Evolutionary conservation across 208 protist species (phyloP), one percentile per base, ranked within the genome.

Genomic region (Acanthamoeba healyi): DNA sequence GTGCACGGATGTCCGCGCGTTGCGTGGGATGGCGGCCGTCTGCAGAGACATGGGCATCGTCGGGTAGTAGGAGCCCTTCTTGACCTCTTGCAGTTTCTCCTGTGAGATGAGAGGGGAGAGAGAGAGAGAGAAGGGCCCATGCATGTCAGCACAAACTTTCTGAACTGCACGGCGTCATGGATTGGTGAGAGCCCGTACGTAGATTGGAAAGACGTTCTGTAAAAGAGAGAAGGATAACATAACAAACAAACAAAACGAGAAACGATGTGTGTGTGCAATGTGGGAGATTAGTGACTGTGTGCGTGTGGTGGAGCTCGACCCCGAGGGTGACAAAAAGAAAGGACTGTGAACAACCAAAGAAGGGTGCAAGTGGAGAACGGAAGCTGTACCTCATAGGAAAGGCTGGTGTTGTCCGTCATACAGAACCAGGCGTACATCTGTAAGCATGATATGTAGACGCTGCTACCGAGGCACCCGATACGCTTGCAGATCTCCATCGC

Each of bases 341-440:
- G 3, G 49, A 19, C n/a, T n/a, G n/a, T n/a, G n/a, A n/a, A n/a
- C n/a, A n/a, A n/a, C n/a, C n/a, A 58, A 26, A 19, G 51, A 19
- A 1, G 24, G 36, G 12, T 74, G 65, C 7, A 6, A 38, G 34
- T 38, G 65, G 32, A 79, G 36, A n/a, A n/a, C n/a, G 32, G 32
- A 84, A 12, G 26, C 19, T 56, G 74, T 56, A 84, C 74, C 74
- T 84, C 74, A 24, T 32, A 49, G 9, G 74, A 42, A 10, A 84
- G 74, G 42, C 42, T 84, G 74, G 14, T 32, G 42, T 56, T 84
- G 24, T 84, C 74, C 22, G 74, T 84, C 74, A 84, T 84, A 56
- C 74, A 84, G 58, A 84, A 84, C 74, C 74, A 84, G n/a, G 74
- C 74, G 32, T 84, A 84, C 74, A 84, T 84, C 74, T 84, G 74